phyloP scores from a whole-genome alignment of 208 protist species.

The Naegleria lovaniensis region DNA sequence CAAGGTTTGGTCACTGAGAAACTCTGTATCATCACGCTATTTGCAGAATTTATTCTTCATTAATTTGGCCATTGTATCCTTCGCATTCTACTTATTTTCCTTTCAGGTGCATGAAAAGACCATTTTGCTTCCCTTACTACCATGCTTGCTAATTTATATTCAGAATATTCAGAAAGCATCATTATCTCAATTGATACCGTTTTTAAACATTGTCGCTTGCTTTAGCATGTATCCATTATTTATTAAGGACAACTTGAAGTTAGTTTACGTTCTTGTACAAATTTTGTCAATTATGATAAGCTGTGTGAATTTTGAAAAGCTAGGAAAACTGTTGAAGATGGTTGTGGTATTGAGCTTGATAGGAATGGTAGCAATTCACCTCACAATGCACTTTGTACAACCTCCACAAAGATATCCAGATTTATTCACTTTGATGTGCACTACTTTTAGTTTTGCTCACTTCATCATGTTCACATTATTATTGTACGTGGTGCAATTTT shows the following conservation, averaged over 20 bases:
- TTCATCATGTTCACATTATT: neutral
- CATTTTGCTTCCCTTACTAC: slow-evolving; percentile 49
- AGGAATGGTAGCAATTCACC: slow-evolving; percentile 35
- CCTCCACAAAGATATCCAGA: slow-evolving; percentile 44
- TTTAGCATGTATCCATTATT: slow-evolving; percentile 63
- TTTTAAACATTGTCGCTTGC: neutral
- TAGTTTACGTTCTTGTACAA: slow-evolving; percentile 43
- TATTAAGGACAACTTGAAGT: slow-evolving; percentile 46
- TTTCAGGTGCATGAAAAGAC: slow-evolving; percentile 78
- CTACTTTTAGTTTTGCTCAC: slow-evolving; percentile 29
- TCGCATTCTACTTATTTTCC: slow-evolving; percentile 72
- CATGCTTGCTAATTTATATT: slow-evolving; percentile 34
- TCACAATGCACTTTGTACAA: neutral
- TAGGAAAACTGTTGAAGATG: neutral
- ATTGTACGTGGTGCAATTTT: neutral
- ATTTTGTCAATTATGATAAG: slow-evolving; percentile 2
- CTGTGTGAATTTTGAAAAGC: neutral
- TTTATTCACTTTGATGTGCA: slow-evolving; percentile 43
- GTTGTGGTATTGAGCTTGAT: neutral
- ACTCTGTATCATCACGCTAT: neutral
- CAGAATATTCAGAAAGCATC: neutral
- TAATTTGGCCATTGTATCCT: slow-evolving; percentile 39
- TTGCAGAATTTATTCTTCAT: slow-evolving; percentile 36
- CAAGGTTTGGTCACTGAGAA: slow-evolving; percentile 20
- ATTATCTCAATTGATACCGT: neutral